These are phyloP conservation scores for Populus davidiana DNA, from an alignment of 345 rosid genomes.

Conservation along the genomic window DNA sequence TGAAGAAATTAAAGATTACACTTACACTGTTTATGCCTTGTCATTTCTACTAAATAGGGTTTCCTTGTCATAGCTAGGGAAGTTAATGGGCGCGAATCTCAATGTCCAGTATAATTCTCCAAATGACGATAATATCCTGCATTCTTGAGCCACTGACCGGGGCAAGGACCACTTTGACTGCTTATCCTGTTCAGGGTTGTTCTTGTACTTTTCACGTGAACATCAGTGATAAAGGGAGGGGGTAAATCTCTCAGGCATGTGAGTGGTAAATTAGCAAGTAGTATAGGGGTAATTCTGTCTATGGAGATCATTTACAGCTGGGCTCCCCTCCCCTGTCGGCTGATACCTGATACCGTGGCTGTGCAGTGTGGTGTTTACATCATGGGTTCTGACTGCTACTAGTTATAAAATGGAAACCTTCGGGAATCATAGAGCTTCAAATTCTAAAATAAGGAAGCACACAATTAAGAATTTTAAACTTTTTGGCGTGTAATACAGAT, in stretches of 20 bases:
- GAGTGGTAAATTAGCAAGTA: neutral
- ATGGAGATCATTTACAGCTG: conserved; percentile 8
- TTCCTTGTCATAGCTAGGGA: neutral
- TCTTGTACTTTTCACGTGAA: neutral
- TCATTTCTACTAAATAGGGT: conserved; percentile 11
- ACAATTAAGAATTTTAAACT: neutral
- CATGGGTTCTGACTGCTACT: conserved; percentile 25
- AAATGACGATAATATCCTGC: conserved; percentile 31
- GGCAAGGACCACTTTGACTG: conserved; percentile 36
- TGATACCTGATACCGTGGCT: conserved; percentile 18
- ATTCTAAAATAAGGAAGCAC: conserved; percentile 18
- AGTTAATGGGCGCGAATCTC: conserved; percentile 22
- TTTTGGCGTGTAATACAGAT: conserved; percentile 7
- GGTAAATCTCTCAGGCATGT: neutral
- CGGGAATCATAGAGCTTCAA: conserved; percentile 28
- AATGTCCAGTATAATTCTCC: neutral
- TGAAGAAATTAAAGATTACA: neutral
- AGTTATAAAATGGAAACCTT: conserved; percentile 19
- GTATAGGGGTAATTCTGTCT: neutral
- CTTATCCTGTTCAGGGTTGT: neutral
- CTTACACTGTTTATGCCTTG: neutral
- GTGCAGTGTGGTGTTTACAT: conserved; percentile 2
- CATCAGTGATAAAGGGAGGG: neutral
- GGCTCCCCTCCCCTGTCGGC: conserved; percentile 21
- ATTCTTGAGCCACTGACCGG: conserved; percentile 26